A percentile compares a stretch with the other conserved stretches of the same genome.
Conservation (phyloP, 2,329 filamentous ascomycete genomes). For the Colletotrichum musae region DNA sequence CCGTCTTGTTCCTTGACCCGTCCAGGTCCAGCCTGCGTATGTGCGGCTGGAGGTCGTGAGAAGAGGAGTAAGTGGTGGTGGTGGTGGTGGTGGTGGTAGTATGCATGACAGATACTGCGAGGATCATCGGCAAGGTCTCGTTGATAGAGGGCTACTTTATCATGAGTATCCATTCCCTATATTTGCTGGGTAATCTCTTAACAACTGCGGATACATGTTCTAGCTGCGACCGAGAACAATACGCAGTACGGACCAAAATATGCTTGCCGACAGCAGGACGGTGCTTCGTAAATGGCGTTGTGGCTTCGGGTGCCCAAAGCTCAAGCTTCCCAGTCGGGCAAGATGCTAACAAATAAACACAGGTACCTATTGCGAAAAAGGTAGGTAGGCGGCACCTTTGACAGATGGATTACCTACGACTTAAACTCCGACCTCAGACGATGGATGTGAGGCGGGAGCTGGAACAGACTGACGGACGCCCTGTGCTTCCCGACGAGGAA, state of each 20-base stretch:
- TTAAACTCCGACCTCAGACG: not conserved
- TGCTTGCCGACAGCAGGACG: not conserved
- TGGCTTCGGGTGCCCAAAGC: constrained; percentile 36
- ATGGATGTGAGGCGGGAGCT: constrained; percentile 12
- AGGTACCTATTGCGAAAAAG: not conserved
- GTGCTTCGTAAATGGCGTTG: constrained; percentile 12
- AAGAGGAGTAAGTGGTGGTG: not conserved
- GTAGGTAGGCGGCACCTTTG: too few species aligned
- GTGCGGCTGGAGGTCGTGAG: not conserved
- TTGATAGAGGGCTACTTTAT: too few species aligned
- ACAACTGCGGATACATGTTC: too few species aligned
- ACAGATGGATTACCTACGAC: constrained; percentile 1
- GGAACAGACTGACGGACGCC: constrained; percentile 33
- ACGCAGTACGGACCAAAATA: not conserved
- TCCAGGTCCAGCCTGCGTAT: too few species aligned
- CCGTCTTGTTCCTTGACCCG: constrained; percentile 5
- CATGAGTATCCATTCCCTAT: too few species aligned
- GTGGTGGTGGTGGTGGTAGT: not conserved
- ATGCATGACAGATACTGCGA: not conserved
- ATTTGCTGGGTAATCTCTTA: too few species aligned
- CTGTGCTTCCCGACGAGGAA: constrained; percentile 26
- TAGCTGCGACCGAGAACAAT: too few species aligned
- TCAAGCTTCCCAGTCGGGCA: constrained; percentile 34
- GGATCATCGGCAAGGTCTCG: not conserved
- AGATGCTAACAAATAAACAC: constrained; percentile 3